Evolutionary conservation across 2,329 filamentous ascomycete genomes (phyloP).

Genomic region (Aspergillus fischeri): DNA sequence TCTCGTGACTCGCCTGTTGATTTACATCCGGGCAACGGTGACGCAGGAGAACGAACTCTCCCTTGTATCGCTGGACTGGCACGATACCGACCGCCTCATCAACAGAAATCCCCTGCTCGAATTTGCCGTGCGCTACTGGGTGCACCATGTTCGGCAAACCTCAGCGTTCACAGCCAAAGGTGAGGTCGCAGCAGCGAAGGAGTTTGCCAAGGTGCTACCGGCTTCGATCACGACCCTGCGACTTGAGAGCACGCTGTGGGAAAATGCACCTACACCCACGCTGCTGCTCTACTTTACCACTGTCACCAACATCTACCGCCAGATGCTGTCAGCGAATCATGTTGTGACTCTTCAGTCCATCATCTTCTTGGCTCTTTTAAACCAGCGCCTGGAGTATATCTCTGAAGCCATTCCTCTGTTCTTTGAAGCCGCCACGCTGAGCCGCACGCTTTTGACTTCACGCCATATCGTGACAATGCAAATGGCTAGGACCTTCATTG

Average conservation of each 20-base stretch:
- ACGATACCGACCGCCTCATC: slow-evolving; percentile 25
- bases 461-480: slow-evolving; percentile 44
- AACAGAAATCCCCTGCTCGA: slow-evolving; percentile 42
- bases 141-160: slow-evolving; percentile 44
- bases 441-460: slow-evolving; percentile 33
- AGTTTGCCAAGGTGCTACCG: slow-evolving; percentile 48
- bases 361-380: slow-evolving; percentile 34
- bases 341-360: slow-evolving; percentile 44
- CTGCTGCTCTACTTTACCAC: slow-evolving; percentile 26
- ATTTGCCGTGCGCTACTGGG: slow-evolving; percentile 47
- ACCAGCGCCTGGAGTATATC: slow-evolving; percentile 28
- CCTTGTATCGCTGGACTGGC: slow-evolving; percentile 22
- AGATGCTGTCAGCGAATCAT: slow-evolving; percentile 35
- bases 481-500: slow-evolving; percentile 43
- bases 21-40: slow-evolving; percentile 30
- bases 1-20: slow-evolving; percentile 28
- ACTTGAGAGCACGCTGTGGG: slow-evolving; percentile 49
- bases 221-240: slow-evolving; percentile 42
- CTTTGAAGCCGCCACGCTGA: slow-evolving; percentile 40
- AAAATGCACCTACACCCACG: slow-evolving; percentile 29
- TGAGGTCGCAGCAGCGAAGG: slow-evolving; percentile 39
- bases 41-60: slow-evolving; percentile 31
- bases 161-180: slow-evolving; percentile 35
- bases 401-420: slow-evolving; percentile 35
- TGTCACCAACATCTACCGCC: slow-evolving; percentile 29